These are phyloP conservation scores for Ocimum tenuiflorum DNA, from an alignment of 257 asterid genomes.

Conservation along the genomic window DNA sequence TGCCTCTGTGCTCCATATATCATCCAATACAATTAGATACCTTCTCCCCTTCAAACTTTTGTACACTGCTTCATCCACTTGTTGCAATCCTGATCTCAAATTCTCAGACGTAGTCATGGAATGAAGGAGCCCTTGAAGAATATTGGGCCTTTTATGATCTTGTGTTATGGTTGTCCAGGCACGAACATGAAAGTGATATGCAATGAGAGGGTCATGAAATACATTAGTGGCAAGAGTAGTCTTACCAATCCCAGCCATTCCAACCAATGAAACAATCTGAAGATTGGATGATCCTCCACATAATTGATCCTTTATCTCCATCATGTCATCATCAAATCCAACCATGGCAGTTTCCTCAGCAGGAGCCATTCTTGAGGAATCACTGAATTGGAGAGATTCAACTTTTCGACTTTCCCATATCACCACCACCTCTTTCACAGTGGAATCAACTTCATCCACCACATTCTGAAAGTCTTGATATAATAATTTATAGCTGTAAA, in stretches of 20 bases:
- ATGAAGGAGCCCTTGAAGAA: constrained; percentile 13
- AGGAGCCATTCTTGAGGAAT: not conserved
- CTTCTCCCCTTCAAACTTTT: constrained; percentile 23
- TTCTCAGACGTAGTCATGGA: constrained; percentile 2
- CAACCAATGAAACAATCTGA: constrained; percentile 18
- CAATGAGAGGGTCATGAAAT: constrained; percentile 4
- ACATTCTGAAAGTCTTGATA: not conserved
- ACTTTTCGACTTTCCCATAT: not conserved
- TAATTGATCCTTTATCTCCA: constrained; percentile 12
- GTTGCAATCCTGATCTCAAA: not conserved
- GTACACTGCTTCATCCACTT: constrained; percentile 8
- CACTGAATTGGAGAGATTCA: not conserved
- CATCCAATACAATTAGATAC: constrained; percentile 28
- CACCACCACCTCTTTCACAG: not conserved
- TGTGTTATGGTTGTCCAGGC: constrained; percentile 25
- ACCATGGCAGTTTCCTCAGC: constrained; percentile 1
- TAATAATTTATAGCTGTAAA: not conserved
- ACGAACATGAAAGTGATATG: constrained; percentile 18
- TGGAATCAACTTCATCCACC: constrained; percentile 13
- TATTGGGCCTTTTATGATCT: constrained; percentile 6
- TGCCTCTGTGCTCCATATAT: constrained; percentile 23
- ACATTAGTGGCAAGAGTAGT: constrained; percentile 24
- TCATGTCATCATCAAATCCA: constrained; percentile 16
- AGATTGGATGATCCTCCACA: constrained; percentile 23
- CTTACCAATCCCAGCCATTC: constrained; percentile 33